Evolutionary conservation across 1,284 basidiomycete species (phyloP), one percentile per base, ranked within the genome.

Genomic region (Ganoderma boninense): DNA sequence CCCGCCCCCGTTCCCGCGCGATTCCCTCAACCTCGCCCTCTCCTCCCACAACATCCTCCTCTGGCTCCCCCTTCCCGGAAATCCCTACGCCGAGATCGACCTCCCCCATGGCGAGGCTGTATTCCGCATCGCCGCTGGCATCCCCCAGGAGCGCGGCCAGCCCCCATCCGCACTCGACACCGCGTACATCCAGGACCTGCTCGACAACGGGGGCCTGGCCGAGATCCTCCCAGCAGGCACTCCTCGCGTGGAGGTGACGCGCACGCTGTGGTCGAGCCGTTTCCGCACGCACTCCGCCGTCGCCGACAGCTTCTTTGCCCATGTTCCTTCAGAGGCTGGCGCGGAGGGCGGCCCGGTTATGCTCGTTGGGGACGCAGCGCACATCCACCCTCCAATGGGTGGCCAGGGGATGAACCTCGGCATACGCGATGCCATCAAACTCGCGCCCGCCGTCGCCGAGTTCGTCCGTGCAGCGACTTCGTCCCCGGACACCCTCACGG

Each of bases 351-450:
- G 76, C 2, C 71, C 70, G 13, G 64, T 79, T n/a, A n/a, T 72
- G 7, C 79, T 86, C 40, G 57, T 85, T 1, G 86, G 85, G 0
- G 86, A 86, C 68, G 84, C 85, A 0, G 85, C 83, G 23, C 85
- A 86, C 71, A 81, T 84, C 56, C 85, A 86, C 62, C 81, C 85
- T 0, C 85, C 85, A 0, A 80, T 79, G 1, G 85, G 85, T 23
- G 85, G 85, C 0, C 85, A 87, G 74, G 85, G 85, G 7, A 84
- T 86, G 85, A 86, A 87, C 71, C 83, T 86, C 52, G 84, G 85
- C 6, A 66, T 86, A 23, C 80, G 85, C 8, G 85, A 86, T 66
- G 84, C 80, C 0, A 63, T 84, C 16, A 79, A 79, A 40, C 74
- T 85, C 13, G 85, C 79, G 64, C 70, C 77, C 13, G 66, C 72